phyloP scores from a whole-genome alignment of 2,329 filamentous ascomycete genomes.

The Colletotrichum sp. region DNA sequence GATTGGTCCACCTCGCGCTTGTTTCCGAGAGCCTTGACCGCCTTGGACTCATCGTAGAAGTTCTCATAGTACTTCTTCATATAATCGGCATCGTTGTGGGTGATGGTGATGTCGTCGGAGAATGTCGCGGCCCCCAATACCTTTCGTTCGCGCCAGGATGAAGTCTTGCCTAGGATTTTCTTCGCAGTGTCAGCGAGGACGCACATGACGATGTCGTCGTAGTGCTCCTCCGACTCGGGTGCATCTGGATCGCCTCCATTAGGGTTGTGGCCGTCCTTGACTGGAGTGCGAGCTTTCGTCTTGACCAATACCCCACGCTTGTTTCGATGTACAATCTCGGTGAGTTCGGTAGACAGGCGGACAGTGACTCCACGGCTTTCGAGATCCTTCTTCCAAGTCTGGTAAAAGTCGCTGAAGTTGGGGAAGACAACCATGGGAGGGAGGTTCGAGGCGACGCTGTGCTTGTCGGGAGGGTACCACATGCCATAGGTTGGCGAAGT shows the following conservation, averaged over 20 bases:
- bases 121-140: conserved; percentile 72
- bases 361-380: conserved; percentile 58
- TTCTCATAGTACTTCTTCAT: conserved; percentile 71
- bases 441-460: conserved; percentile 55
- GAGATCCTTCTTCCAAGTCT: conserved; percentile 59
- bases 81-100: conserved; percentile 67
- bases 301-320: conserved; percentile 56
- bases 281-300: conserved; percentile 42
- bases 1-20: conserved; percentile 42
- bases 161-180: conserved; percentile 58
- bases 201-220: conserved; percentile 69
- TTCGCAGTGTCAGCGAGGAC: conserved; percentile 66
- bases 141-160: conserved; percentile 62
- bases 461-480: conserved; percentile 55
- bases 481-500: conserved; percentile 56
- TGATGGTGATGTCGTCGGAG: conserved; percentile 70
- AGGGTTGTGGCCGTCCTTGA: conserved; percentile 34
- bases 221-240: conserved; percentile 57
- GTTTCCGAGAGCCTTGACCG: conserved; percentile 40
- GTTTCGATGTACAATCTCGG: conserved; percentile 52
- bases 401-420: conserved; percentile 63
- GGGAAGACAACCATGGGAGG: conserved; percentile 69
- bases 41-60: conserved; percentile 52
- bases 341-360: conserved; percentile 60
- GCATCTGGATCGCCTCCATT: conserved; percentile 52